These are phyloP conservation scores for Achaetomium macrosporum DNA, from an alignment of 2,329 filamentous ascomycete species.

Conservation along the genomic window DNA sequence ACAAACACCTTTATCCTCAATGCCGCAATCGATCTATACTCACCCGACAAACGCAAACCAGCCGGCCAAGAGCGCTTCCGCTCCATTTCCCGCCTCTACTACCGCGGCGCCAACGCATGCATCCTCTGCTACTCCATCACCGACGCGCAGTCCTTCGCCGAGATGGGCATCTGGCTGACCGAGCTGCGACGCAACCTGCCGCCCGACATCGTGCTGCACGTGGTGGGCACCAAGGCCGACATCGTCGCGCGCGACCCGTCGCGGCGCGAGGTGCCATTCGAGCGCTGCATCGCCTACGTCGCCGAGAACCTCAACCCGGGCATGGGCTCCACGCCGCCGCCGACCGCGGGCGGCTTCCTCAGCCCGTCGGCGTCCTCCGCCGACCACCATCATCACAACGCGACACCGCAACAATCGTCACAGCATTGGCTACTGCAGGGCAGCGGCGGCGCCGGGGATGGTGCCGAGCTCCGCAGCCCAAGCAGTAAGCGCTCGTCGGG, in stretches of 20 bases:
- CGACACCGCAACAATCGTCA: neutral
- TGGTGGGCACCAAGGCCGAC: constrained; percentile 93
- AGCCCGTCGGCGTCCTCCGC: constrained; percentile 15
- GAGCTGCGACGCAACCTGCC: constrained; percentile 77
- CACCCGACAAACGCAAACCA: constrained; percentile 22
- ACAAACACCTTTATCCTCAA: neutral
- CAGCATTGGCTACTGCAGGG: neutral
- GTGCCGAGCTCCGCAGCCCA: constrained; percentile 44
- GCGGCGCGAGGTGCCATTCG: constrained; percentile 80
- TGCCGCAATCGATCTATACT: neutral
- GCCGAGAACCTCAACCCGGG: constrained; percentile 82
- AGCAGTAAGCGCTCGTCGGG: constrained; percentile 63
- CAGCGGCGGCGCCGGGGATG: constrained; percentile 8
- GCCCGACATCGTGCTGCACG: constrained; percentile 76
- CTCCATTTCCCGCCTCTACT: constrained; percentile 91
- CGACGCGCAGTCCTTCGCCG: constrained; percentile 73
- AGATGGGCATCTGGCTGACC: constrained; percentile 87
- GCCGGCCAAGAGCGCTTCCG: constrained; percentile 92
- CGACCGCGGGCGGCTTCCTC: constrained; percentile 38
- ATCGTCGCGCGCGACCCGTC: constrained; percentile 79
- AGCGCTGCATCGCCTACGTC: constrained; percentile 92
- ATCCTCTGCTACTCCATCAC: constrained; percentile 95
- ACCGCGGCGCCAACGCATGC: constrained; percentile 88
- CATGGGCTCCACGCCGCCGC: constrained; percentile 59
- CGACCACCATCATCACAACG: constrained; percentile 11